Percentiles rank a stretch among this genome's conserved stretches.
phyloP scores from a whole-genome alignment of 139 green algal species.

The Eudorina sp. region DNA sequence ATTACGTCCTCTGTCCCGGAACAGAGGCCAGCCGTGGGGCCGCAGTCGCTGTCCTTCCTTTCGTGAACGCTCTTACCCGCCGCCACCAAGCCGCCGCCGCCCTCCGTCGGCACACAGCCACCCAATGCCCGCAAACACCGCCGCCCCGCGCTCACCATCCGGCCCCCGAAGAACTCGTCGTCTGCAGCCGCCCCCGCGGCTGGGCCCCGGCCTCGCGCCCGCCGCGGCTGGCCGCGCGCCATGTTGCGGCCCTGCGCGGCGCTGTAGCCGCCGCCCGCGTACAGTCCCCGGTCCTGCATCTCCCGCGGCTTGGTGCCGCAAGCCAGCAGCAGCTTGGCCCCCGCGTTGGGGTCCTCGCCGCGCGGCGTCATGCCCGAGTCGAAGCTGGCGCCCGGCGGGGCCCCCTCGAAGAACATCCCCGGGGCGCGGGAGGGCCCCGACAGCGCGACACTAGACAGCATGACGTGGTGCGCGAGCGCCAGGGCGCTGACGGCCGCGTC shows the following conservation, averaged over 20 bases:
- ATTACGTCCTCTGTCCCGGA: no score
- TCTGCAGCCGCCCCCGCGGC: neutral
- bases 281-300: slow-evolving; percentile 36
- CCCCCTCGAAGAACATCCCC: neutral
- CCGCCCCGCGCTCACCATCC: no score
- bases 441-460: neutral
- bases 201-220: neutral
- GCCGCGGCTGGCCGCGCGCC: neutral
- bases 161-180: slow-evolving; percentile 31
- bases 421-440: neutral
- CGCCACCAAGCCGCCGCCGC: no score
- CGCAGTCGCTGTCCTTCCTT: no score
- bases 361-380: neutral
- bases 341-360: no score
- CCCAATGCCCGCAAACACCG: neutral
- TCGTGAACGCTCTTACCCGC: no score
- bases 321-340: slow-evolving; percentile 20
- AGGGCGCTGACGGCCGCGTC: slow-evolving; percentile 38
- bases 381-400: neutral
- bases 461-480: slow-evolving; percentile 9
- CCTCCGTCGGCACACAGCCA: no score
- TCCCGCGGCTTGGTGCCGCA: slow-evolving; percentile 35
- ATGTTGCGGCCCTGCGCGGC: neutral
- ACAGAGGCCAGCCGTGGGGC: no score
- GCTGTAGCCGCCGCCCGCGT: neutral